These are phyloP conservation scores for Solanum medicagineum DNA, from an alignment of 257 asterid genomes.

Conservation along the genomic window DNA sequence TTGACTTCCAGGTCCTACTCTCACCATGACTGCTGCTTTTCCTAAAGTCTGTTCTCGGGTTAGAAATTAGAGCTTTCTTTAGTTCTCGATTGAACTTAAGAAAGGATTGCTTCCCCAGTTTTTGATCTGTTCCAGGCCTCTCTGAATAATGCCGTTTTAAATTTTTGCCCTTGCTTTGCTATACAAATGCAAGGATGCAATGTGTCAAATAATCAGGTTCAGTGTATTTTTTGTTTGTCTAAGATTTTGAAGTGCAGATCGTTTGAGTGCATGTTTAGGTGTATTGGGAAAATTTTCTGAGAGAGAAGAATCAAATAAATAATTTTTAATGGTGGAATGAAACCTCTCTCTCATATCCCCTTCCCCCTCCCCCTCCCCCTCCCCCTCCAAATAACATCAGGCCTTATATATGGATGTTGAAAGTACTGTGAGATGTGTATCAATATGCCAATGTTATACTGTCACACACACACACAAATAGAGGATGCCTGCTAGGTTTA, in stretches of 20 bases:
- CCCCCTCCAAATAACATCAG: neutral
- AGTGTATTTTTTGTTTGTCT: neutral
- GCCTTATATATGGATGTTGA: neutral
- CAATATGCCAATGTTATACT: neutral
- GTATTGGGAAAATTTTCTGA: neutral
- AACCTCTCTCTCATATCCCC: neutral
- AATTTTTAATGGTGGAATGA: neutral
- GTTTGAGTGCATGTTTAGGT: neutral
- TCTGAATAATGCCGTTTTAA: neutral
- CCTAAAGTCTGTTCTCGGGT: neutral
- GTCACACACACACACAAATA: neutral
- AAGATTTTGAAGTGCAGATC: neutral
- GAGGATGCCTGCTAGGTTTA: neutral
- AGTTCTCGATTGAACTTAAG: neutral
- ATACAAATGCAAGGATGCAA: neutral
- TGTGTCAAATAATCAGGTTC: neutral
- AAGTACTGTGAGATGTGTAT: neutral
- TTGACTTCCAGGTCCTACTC: neutral
- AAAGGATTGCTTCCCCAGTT: neutral
- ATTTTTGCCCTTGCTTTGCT: neutral
- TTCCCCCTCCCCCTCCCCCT: neutral
- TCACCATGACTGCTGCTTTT: neutral
- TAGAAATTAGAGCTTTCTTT: neutral
- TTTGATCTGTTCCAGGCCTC: neutral
- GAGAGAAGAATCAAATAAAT: neutral